phyloP scores from a whole-genome alignment of 305 asterid species.

The Withania somnifera region DNA sequence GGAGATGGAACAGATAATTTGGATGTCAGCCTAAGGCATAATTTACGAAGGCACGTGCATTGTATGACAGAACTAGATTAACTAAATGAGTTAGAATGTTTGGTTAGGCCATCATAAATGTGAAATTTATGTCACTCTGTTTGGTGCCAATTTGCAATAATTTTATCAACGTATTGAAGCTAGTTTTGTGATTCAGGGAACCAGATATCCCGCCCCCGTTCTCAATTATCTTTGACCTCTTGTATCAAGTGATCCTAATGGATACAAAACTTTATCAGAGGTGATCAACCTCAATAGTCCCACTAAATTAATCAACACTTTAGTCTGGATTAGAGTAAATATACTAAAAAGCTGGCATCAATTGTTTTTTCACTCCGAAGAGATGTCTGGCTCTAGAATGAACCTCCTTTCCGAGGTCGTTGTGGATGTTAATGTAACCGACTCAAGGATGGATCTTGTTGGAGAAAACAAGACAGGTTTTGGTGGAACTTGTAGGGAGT shows the following conservation, averaged over 20 bases:
- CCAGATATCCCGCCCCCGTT: not conserved
- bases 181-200: not conserved
- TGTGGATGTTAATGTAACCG: not conserved
- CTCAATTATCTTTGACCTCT: not conserved
- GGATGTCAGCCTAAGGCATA: not conserved
- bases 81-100: not conserved
- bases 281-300: not conserved
- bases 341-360: not conserved
- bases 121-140: not conserved
- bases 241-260: not conserved
- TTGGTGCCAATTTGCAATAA: not conserved
- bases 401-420: not conserved
- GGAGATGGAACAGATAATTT: not conserved
- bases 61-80: not conserved
- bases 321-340: not conserved
- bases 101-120: not conserved
- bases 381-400: not conserved
- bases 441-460: not conserved
- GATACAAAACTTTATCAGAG: not conserved
- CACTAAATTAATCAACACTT: not conserved
- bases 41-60: not conserved
- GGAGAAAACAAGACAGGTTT: constrained; percentile 16
- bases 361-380: not conserved
- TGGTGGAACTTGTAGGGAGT: constrained; percentile 24
- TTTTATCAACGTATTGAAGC: not conserved